phyloP scores from a whole-genome alignment of 805 yeast genomes.

The Blastobotrys americana region DNA sequence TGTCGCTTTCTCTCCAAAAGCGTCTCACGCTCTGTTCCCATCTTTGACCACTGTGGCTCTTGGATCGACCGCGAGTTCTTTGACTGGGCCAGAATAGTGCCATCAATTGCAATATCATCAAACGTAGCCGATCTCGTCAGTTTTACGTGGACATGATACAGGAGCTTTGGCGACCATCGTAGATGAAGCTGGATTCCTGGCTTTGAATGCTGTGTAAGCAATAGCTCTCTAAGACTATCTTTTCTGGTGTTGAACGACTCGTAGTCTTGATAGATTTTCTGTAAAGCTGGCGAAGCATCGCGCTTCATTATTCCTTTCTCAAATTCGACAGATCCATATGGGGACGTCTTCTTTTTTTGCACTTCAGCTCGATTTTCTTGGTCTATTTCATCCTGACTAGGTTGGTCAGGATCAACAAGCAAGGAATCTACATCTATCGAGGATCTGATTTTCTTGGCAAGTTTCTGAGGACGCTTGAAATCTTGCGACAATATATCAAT shows the following conservation, averaged over 20 bases:
- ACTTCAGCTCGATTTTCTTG: slow-evolving; percentile 2
- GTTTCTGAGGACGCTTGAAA: slow-evolving; percentile 23
- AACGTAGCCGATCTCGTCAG: slow-evolving; percentile 11
- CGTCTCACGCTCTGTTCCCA: slow-evolving; percentile 44
- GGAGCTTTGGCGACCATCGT: slow-evolving; percentile 37
- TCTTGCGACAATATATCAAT: slow-evolving; percentile 18
- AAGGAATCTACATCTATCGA: slow-evolving; percentile 36
- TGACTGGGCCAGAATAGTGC: slow-evolving; percentile 34
- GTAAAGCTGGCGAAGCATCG: slow-evolving; percentile 13
- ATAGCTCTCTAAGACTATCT: slow-evolving; percentile 23
- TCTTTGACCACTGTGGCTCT: slow-evolving; percentile 43
- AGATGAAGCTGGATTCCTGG: slow-evolving; percentile 26
- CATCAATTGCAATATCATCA: slow-evolving; percentile 8
- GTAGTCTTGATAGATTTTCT: slow-evolving; percentile 24
- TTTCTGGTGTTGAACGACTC: slow-evolving; percentile 22
- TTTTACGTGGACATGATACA: slow-evolving; percentile 45
- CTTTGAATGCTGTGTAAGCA: slow-evolving; percentile 9
- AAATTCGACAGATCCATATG: not conserved
- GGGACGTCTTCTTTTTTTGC: slow-evolving; percentile 8
- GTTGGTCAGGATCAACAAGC: slow-evolving; percentile 3
- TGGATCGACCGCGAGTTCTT: slow-evolving; percentile 41
- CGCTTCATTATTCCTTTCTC: slow-evolving; percentile 5
- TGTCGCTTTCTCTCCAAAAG: slow-evolving; percentile 41
- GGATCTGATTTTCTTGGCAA: slow-evolving; percentile 38
- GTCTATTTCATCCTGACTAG: slow-evolving; percentile 28